Percentiles rank a stretch among this genome's conserved stretches.
Conservation (phyloP, 441 rosid genomes). For the Brassica balearica region DNA sequence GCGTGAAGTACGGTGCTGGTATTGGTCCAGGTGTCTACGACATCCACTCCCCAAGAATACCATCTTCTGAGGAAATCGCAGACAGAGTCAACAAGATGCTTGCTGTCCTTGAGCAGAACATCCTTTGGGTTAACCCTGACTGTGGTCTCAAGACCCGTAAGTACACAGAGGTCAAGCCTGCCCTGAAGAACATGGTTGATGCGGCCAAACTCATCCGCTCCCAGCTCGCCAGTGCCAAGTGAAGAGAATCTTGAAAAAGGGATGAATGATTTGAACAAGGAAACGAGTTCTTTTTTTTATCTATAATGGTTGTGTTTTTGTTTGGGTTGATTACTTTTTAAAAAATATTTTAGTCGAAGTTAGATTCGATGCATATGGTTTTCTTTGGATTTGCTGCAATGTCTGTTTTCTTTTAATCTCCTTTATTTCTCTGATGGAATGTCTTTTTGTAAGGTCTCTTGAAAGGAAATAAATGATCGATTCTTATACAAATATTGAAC, state of each 20-base stretch:
- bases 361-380: constrained; percentile 48
- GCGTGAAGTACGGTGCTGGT: constrained; percentile 97
- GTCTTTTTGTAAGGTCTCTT: not conserved
- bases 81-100: constrained; percentile 99
- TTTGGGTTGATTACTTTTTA: constrained; percentile 27
- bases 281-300: not conserved
- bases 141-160: constrained; percentile 98
- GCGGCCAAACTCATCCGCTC: constrained; percentile 94
- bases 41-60: constrained; percentile 98
- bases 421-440: not conserved
- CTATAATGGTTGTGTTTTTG: constrained; percentile 34
- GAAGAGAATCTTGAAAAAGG: constrained; percentile 40
- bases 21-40: constrained; percentile 98
- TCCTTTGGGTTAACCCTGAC: constrained; percentile 99
- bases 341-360: constrained; percentile 26
- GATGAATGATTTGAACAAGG: constrained; percentile 19
- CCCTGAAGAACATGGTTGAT: constrained; percentile 89
- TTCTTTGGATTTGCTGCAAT: constrained; percentile 69
- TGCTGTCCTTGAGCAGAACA: constrained; percentile 94
- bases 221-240: constrained; percentile 91
- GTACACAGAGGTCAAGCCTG: constrained; percentile 91
- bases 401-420: not conserved
- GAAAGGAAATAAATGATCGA: not conserved
- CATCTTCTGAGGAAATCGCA: constrained; percentile 89
- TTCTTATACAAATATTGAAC: not conserved